phyloP scores from a whole-genome alignment of 2,329 filamentous ascomycete species.

The Fusarium staphyleae region DNA sequence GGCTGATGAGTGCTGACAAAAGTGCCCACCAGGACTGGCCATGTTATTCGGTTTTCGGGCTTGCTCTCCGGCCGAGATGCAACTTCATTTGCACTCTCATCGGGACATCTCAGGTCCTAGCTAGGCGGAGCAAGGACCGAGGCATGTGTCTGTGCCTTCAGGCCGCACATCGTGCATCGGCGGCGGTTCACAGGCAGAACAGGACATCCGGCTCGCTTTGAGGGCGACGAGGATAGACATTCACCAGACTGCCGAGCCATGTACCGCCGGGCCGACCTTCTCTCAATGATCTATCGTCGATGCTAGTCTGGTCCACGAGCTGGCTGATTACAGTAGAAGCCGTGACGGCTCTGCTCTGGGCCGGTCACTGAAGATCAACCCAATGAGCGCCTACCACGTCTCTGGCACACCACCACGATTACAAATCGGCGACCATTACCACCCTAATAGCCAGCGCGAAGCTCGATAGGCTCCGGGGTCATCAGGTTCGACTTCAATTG shows the following conservation, averaged over 20 bases:
- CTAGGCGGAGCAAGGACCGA: constrained; percentile 9
- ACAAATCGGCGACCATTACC: constrained; percentile 32
- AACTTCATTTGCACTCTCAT: constrained; percentile 11
- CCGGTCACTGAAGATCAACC: constrained; percentile 37
- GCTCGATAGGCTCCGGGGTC: constrained; percentile 29
- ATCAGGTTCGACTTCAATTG: constrained; percentile 21
- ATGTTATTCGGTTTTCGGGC: constrained; percentile 23
- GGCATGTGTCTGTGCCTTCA: constrained; percentile 9
- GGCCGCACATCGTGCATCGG: constrained; percentile 6
- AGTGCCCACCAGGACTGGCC: constrained; percentile 20
- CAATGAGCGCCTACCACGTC: constrained; percentile 49
- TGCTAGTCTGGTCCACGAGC: constrained; percentile 12
- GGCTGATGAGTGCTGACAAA: constrained; percentile 30
- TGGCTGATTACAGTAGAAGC: constrained; percentile 16
- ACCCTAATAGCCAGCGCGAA: constrained; percentile 32
- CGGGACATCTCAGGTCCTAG: constrained; percentile 13
- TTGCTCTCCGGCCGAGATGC: constrained; percentile 28
- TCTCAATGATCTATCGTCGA: constrained; percentile 11
- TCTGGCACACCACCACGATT: constrained; percentile 44
- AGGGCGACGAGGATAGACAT: constrained; percentile 5
- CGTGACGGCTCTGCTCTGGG: constrained; percentile 34
- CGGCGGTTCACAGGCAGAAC: constrained; percentile 8
- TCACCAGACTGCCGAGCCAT: constrained; percentile 10
- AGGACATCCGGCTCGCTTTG: constrained; percentile 10
- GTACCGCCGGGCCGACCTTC: constrained; percentile 31